Evolutionary conservation across 345 rosid genomes (phyloP), one percentile per base, ranked within the genome.

Genomic region (Carallia pectinifolia): DNA sequence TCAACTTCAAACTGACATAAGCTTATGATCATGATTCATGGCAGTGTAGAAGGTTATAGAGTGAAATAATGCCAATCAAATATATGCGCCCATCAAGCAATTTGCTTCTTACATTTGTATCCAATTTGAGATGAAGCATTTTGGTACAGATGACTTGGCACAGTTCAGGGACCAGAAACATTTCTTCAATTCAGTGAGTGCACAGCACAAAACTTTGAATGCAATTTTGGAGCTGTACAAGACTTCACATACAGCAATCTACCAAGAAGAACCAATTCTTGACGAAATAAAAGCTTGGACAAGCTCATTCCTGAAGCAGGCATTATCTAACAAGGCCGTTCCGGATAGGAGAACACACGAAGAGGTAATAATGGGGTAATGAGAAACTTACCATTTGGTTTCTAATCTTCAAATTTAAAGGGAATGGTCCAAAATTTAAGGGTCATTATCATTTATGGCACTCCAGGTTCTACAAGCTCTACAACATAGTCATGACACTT

Each of bases 181-280:
- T 18, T 65, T 58, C 30, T 44, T 65, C 18, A 6, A 29, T 31
- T 40, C 66, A 1, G 16, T 18, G 9, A 58, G 58, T 30, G 39
- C 29, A 7, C 56, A 72, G 6, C 33, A 44, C 23, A 44, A 60
- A 10, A 48, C 66, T 15, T 9, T 10, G 9, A 52, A 12, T 10
- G 38, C 66, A 18, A 44, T 66, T 6, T 17, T 73, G 30, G 76
- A 73, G 27, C 52, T 73, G 17, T 67, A 66, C 59, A 73, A 56
- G 34, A 66, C 76, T 65, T 73, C 76, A 34, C 66, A 73, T 53
- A 48, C 38, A 15, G 36, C 74, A 15, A 73, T 73, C n/a, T 59
- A 40, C 23, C 70, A 19, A 29, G 53, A 34, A n/a, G 76, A 73
- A 37, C 66, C 61, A 4, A 6, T 66, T 53, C 71, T 73, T 60